Base-by-base conservation (phyloP, 1,284 basidiomycete species). In the Trichosporon inkin region DNA sequence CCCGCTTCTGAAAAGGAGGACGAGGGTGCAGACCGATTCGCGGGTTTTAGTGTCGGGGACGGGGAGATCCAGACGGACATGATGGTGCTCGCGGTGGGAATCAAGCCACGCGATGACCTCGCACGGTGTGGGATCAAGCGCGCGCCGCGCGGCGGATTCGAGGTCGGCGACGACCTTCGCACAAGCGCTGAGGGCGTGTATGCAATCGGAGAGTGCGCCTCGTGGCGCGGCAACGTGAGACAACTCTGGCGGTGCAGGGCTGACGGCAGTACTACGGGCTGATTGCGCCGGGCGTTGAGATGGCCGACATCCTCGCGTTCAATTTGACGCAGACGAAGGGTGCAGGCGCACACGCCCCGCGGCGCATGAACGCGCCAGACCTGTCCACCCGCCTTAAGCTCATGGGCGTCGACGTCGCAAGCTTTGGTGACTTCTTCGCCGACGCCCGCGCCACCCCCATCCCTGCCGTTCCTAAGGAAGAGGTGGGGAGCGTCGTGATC, bases 131-230 rank as follows among this genome's bases (percentile, higher is more conserved):
- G 84, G 2, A 83, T 88, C 65, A 68, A 77, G 53, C 82, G 81
- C 54, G 74, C 80, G 53, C 62, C 75, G 0, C 78, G 79, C 17
- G 84, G 85, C 2, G 88, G 88, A 0, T 81, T 90, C 63, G 73
- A 81, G 6, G 84, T 89, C 10, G 80, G 82, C 49, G 84, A 88
- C 56, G 75, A 80, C 56, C 75, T 89, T 39, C 69, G 78, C 66
- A 88, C 87, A 0, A 85, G 81, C 24, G 81, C 81, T 1, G 68
- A 80, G 53, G 82, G 85, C 60, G 81, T 89, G 4, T 89, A 84
- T 64, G 88, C 88, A 2, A 86, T 90, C 55, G 88, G 88, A 2
- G 88, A 89, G 71, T 89, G 88, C 69, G 87, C 87, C 0, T 82
- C 80, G 54, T 89, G 86, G 85, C 81, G 81, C 57, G 83, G 81